Conservation (phyloP, 2,329 filamentous ascomycete genomes). For the Knoxdaviesia proteae region DNA sequence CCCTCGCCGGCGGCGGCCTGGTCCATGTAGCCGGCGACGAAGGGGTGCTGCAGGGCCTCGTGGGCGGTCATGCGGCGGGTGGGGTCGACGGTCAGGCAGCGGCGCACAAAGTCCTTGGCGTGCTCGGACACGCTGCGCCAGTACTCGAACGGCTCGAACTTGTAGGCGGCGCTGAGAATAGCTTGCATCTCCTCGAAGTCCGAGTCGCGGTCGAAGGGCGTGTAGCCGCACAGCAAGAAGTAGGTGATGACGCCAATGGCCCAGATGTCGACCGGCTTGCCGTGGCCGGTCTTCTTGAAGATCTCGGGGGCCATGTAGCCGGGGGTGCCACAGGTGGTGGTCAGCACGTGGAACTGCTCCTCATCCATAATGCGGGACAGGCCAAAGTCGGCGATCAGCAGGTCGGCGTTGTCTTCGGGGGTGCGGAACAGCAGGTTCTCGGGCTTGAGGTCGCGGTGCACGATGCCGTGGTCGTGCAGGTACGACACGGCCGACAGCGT, state of each 20-base stretch:
- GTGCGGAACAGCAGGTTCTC: slow-evolving; percentile 95
- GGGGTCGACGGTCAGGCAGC: slow-evolving; percentile 81
- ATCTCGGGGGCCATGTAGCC: slow-evolving; percentile 99
- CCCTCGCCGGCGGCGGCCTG: slow-evolving; percentile 25
- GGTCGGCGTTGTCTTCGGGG: slow-evolving; percentile 90
- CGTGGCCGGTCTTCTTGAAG: slow-evolving; percentile 95
- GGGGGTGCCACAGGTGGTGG: slow-evolving; percentile 91
- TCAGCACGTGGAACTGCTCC: slow-evolving; percentile 92
- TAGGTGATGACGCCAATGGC: slow-evolving; percentile 97
- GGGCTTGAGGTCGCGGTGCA: slow-evolving; percentile 92
- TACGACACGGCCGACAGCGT: slow-evolving; percentile 96
- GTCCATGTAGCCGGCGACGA: slow-evolving; percentile 33
- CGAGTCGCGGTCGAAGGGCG: slow-evolving; percentile 88
- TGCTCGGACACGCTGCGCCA: slow-evolving; percentile 81
- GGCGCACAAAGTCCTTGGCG: slow-evolving; percentile 79
- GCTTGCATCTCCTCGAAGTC: slow-evolving; percentile 99
- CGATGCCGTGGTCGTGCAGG: slow-evolving; percentile 94
- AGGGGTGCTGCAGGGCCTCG: slow-evolving; percentile 46
- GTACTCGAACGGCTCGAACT: slow-evolving; percentile 84
- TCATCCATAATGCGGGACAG: slow-evolving; percentile 96
- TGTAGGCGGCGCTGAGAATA: slow-evolving; percentile 90
- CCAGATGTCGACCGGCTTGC: slow-evolving; percentile 96
- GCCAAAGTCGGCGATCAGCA: slow-evolving; percentile 93
- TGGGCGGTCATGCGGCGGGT: slow-evolving; percentile 78
- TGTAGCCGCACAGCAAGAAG: slow-evolving; percentile 94